Base-by-base conservation (phyloP, 1,284 basidiomycete genomes). In the Microbotryum lychnidis-dioicae region DNA sequence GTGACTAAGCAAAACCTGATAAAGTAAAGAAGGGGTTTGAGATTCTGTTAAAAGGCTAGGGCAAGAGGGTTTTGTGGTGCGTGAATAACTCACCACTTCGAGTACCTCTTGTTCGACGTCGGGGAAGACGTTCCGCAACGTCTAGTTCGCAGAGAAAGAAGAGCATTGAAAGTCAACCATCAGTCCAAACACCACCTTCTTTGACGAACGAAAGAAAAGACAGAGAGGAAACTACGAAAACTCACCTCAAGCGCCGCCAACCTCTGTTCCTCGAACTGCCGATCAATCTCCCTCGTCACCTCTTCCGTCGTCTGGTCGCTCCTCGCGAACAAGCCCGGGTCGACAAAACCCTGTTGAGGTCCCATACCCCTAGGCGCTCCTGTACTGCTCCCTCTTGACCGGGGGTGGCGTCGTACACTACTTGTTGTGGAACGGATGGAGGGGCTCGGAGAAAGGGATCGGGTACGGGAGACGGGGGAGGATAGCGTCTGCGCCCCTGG, bases 121-220 rank as follows among this genome's bases (percentile, higher is more conserved):
- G 1, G 91, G 90, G 80, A 94, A 94, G 66, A 93, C 92, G 76
- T 91, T 89, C 63, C 81, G 76, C 64, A 93, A 76, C 25, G 90
- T 93, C 69, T 84, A 18, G 16, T 18, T 42, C 37, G 16, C 37
- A 42, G 27, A 27, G 25, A 25, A 25, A 25, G 25, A 25, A 25
- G 25, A 4, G 25, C 25, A 25, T 25, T 25, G 25, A 25, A 25
- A 25, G 25, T 25, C 25, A 25, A 25, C 25, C 25, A 25, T 25
- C 25, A 25, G 25, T 25, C 25, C 25, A 25, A 25, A 25, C 25
- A 25, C 25, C 25, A 25, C 25, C 25, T 25, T 25, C 25, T 25
- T 25, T 27, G 27, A 27, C 27, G 27, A 27, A 27, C 27, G 27
- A 12, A 25, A 20, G n/a, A 37, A 14, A n/a, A 8, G 27, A 12